phyloP scores from a whole-genome alignment of 352 stramenopile species.

The Pythium graminicola region DNA sequence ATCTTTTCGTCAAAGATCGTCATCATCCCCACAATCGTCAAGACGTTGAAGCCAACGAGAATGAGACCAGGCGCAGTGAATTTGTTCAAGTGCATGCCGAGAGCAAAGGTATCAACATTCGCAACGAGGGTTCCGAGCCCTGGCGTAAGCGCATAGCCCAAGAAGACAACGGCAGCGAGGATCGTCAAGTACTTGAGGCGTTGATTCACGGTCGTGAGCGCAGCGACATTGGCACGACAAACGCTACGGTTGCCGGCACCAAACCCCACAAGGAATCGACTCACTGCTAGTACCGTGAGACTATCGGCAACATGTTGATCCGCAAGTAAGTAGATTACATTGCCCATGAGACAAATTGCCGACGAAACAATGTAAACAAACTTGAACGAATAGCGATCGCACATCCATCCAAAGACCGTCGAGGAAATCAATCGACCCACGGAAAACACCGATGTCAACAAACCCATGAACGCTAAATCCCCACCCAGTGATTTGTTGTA shows the following conservation, averaged over 20 bases:
- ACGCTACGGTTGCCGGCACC: constrained; percentile 73
- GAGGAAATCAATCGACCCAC: constrained; percentile 78
- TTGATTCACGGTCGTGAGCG: constrained; percentile 64
- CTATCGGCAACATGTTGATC: constrained; percentile 54
- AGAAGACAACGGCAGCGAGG: constrained; percentile 64
- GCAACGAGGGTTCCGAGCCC: constrained; percentile 64
- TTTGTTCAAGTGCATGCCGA: constrained; percentile 69
- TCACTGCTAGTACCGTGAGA: constrained; percentile 40
- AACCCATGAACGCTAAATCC: constrained; percentile 67
- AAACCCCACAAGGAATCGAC: constrained; percentile 73
- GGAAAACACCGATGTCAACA: constrained; percentile 77
- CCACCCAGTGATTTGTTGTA: constrained; percentile 79
- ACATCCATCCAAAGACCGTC: constrained; percentile 79
- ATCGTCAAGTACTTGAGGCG: constrained; percentile 71
- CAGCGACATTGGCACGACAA: constrained; percentile 63
- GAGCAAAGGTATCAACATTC: constrained; percentile 45
- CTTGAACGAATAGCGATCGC: constrained; percentile 74
- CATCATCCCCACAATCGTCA: constrained; percentile 64
- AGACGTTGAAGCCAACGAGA: constrained; percentile 48
- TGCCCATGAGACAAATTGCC: constrained; percentile 58
- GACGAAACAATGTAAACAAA: constrained; percentile 78
- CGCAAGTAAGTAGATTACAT: constrained; percentile 69
- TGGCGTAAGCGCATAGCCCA: constrained; percentile 67
- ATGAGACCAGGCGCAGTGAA: constrained; percentile 64
- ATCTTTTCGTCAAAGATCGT: constrained; percentile 49